A percentile compares a stretch with the other conserved stretches of the same genome.
phyloP scores from a whole-genome alignment of 495 filamentous ascomycete genomes.

The Rusavskia elegans region DNA sequence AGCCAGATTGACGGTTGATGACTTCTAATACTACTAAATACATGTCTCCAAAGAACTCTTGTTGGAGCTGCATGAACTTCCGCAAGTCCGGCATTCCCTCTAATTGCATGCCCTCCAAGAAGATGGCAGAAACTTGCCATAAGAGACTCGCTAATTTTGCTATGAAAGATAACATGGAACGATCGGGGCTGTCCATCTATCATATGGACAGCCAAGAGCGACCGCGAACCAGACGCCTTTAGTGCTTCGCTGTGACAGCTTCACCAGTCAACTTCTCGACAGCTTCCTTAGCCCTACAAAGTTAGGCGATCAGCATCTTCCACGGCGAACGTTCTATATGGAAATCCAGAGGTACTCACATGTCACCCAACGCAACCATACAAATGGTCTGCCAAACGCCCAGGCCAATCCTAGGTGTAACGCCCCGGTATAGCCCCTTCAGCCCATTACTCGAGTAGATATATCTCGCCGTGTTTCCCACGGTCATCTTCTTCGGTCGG shows the following conservation, averaged over 20 bases:
- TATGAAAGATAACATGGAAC: too few species aligned
- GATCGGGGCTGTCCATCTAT: too few species aligned
- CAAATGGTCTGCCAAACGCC: conserved; percentile 99
- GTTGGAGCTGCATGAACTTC: too few species aligned
- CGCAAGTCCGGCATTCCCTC: too few species aligned
- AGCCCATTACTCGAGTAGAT: conserved; percentile 82
- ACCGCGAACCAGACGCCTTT: not conserved
- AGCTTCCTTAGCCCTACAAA: conserved; percentile 77
- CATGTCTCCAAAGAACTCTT: too few species aligned
- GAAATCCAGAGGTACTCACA: conserved; percentile 44
- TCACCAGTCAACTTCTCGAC: conserved; percentile 87
- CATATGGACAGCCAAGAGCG: not conserved
- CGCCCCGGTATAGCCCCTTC: conserved; percentile 89
- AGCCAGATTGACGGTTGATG: too few species aligned
- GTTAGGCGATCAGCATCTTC: conserved; percentile 21
- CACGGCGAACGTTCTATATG: conserved; percentile 10
- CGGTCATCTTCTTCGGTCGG: conserved; percentile 95
- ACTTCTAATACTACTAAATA: too few species aligned
- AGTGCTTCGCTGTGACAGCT: not conserved
- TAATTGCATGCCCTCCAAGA: too few species aligned
- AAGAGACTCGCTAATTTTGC: too few species aligned
- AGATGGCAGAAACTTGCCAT: too few species aligned
- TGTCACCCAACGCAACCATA: conserved; percentile 98
- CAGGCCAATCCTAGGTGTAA: conserved; percentile 82
- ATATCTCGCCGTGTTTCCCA: conserved; percentile 80